Evolutionary conservation across 2,329 filamentous ascomycete genomes (phyloP).

Genomic region (Hypoxylon sp.): DNA sequence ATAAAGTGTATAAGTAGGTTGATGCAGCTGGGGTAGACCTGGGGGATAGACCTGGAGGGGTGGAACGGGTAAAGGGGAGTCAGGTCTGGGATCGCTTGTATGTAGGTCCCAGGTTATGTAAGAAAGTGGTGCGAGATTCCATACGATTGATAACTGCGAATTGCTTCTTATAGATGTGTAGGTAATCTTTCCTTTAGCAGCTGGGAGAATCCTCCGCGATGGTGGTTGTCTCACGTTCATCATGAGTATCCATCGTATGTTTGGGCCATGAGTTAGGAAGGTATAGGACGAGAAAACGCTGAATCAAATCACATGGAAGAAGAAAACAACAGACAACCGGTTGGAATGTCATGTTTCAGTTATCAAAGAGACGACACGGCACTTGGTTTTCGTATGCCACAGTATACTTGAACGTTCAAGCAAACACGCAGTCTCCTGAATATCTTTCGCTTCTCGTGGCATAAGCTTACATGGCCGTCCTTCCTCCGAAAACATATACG

Average conservation of each 20-base stretch:
- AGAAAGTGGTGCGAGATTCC: background rate
- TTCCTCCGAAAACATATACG: constrained; percentile 5
- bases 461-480: background rate
- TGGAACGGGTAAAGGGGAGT: background rate
- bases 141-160: background rate
- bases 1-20: background rate
- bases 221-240: constrained; percentile 11
- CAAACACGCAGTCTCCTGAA: background rate
- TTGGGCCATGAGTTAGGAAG: background rate
- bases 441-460: background rate
- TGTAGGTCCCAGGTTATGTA: background rate
- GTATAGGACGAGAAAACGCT: constrained; percentile 4
- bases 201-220: background rate
- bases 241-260: constrained; percentile 5
- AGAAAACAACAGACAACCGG: background rate
- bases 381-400: background rate
- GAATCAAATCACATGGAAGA: constrained; percentile 1
- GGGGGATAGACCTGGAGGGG: background rate
- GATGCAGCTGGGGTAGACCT: background rate
- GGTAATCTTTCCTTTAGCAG: background rate
- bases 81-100: background rate
- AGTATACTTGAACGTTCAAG: background rate
- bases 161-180: background rate
- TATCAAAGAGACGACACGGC: background rate
- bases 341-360: background rate